A percentile compares a stretch with the other conserved stretches of the same genome.
These are phyloP conservation scores for Dentipellis sp. DNA, from an alignment of 768 basidiomycete genomes.

Conservation along the genomic window DNA sequence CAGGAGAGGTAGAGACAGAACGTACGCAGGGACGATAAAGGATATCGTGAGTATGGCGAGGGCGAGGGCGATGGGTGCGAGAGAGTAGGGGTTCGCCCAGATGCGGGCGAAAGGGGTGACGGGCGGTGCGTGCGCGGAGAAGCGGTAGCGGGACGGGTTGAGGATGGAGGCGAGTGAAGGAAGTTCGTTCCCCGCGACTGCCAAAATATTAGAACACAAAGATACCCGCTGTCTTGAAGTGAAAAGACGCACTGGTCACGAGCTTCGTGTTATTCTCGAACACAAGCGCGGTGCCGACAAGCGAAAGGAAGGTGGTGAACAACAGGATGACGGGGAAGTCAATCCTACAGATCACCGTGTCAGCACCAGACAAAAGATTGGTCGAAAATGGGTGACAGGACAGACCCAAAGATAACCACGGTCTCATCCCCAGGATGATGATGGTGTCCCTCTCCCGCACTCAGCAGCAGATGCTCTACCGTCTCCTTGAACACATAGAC, in stretches of 20 bases:
- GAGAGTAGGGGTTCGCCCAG: slow-evolving; percentile 67
- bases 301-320: slow-evolving; percentile 44
- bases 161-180: slow-evolving; percentile 42
- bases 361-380: slow-evolving; percentile 5
- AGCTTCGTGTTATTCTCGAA: slow-evolving; percentile 61
- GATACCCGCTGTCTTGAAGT: not conserved
- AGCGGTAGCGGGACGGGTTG: slow-evolving; percentile 31
- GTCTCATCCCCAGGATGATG: slow-evolving; percentile 58
- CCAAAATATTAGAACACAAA: not conserved
- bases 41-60: slow-evolving; percentile 45
- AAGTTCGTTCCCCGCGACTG: slow-evolving; percentile 56
- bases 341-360: slow-evolving; percentile 31
- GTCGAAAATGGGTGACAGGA: slow-evolving; percentile 24
- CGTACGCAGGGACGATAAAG: slow-evolving; percentile 48
- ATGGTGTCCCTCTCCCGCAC: slow-evolving; percentile 56
- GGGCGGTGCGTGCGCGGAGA: slow-evolving; percentile 17
- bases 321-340: slow-evolving; percentile 57
- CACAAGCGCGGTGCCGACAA: slow-evolving; percentile 44
- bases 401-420: slow-evolving; percentile 31
- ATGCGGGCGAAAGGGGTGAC: slow-evolving; percentile 9
- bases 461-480: slow-evolving; percentile 82
- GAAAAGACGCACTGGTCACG: slow-evolving; percentile 42
- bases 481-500: slow-evolving; percentile 98
- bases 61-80: slow-evolving; percentile 54
- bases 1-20: slow-evolving; percentile 5